These are phyloP conservation scores for Penicillium paradoxum DNA, from an alignment of 495 filamentous ascomycete genomes.

Conservation along the genomic window DNA sequence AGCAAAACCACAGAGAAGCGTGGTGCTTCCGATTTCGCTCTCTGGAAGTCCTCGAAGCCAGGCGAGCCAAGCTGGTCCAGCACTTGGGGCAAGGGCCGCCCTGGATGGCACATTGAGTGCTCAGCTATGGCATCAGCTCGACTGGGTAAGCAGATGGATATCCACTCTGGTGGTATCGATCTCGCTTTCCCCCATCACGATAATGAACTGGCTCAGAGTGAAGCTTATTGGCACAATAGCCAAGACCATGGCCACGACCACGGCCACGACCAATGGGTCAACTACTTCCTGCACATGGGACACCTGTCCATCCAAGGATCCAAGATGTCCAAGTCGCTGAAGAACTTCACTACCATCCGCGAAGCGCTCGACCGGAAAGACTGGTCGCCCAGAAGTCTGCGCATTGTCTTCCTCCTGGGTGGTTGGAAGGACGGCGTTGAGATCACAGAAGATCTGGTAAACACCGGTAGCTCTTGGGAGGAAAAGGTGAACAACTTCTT, in stretches of 20 bases:
- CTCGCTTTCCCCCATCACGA: constrained; percentile 95
- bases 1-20: constrained; percentile 65
- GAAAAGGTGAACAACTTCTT: constrained; percentile 87
- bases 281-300: constrained; percentile 96
- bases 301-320: constrained; percentile 84
- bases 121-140: constrained; percentile 90
- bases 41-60: constrained; percentile 90
- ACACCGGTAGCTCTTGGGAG: constrained; percentile 73
- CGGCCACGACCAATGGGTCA: constrained; percentile 69
- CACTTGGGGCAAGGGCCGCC: constrained; percentile 80
- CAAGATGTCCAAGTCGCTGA: constrained; percentile 94
- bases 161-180: constrained; percentile 92
- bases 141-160: constrained; percentile 77
- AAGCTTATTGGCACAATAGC: constrained; percentile 65
- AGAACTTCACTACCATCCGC: constrained; percentile 96
- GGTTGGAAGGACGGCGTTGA: constrained; percentile 89
- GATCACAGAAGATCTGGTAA: constrained; percentile 76
- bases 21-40: constrained; percentile 75
- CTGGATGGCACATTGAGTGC: constrained; percentile 98
- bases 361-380: constrained; percentile 70
- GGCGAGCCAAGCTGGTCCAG: constrained; percentile 90
- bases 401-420: constrained; percentile 84
- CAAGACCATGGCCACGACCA: constrained; percentile 25
- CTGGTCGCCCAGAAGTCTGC: constrained; percentile 74
- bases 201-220: constrained; percentile 91